phyloP scores from a whole-genome alignment of 495 filamentous ascomycete genomes.

The Penicillium paxilli region DNA sequence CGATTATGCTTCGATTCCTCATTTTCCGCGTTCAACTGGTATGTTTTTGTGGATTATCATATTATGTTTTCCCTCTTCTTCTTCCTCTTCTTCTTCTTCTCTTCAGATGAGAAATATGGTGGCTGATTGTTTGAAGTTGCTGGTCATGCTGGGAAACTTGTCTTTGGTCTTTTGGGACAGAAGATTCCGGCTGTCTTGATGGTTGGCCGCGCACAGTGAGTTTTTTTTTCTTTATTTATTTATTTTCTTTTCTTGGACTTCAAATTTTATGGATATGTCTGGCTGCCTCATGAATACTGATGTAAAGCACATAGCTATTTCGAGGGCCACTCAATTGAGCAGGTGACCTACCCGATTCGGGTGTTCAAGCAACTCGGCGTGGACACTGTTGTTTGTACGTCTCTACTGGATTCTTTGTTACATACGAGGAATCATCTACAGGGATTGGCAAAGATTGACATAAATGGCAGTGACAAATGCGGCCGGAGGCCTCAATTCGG shows the following conservation, averaged over 20 bases:
- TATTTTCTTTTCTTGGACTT: too few species aligned
- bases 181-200: constrained; percentile 66
- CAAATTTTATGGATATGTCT: neutral
- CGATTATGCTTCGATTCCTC: constrained; percentile 61
- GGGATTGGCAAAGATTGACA: neutral
- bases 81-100: too few species aligned
- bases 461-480: constrained; percentile 66
- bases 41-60: constrained; percentile 13
- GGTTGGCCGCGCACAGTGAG: constrained; percentile 74
- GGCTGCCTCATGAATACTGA: too few species aligned
- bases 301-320: constrained; percentile 62
- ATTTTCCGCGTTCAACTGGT: constrained; percentile 69
- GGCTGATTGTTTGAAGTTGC: constrained; percentile 40
- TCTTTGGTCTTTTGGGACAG: constrained; percentile 64
- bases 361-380: constrained; percentile 70
- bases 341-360: constrained; percentile 68
- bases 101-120: too few species aligned
- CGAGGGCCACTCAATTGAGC: constrained; percentile 70
- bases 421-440: too few species aligned
- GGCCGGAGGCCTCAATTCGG: constrained; percentile 69
- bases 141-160: constrained; percentile 74
- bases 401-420: too few species aligned
- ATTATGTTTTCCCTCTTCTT: neutral
- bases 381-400: constrained; percentile 60
- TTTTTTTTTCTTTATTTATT: too few species aligned